Percentiles rank a stretch among this genome's conserved stretches.
Conservation (phyloP, 257 asterid species). For the Fraxinus pennsylvanica region DNA sequence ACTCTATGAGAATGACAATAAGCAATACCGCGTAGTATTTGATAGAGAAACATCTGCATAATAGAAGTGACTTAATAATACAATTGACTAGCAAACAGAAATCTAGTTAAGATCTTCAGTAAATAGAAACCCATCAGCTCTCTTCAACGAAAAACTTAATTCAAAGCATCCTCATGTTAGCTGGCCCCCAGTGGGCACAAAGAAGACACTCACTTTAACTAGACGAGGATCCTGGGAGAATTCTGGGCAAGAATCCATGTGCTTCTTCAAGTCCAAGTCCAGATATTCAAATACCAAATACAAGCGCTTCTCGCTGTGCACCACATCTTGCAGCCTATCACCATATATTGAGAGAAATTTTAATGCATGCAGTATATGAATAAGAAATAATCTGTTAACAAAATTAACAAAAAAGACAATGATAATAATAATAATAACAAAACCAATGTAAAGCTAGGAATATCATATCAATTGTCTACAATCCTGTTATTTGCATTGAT, state of each 20-base stretch:
- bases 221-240: slow-evolving; percentile 79
- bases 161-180: slow-evolving; percentile 5
- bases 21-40: slow-evolving; percentile 89
- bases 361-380: slow-evolving; percentile 8
- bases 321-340: slow-evolving; percentile 96
- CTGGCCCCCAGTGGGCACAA: slow-evolving; percentile 23
- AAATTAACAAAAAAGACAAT: neutral
- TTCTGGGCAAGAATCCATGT: slow-evolving; percentile 95
- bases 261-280: slow-evolving; percentile 97
- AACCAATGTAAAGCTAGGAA: neutral
- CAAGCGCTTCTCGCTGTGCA: slow-evolving; percentile 88
- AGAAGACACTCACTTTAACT: slow-evolving; percentile 65
- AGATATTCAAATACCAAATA: slow-evolving; percentile 94
- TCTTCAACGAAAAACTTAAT: slow-evolving; percentile 19
- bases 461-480: neutral
- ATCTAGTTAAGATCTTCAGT: slow-evolving; percentile 3
- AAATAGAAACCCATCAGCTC: slow-evolving; percentile 11
- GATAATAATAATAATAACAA: slow-evolving; percentile 2
- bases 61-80: slow-evolving; percentile 24
- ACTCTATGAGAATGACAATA: slow-evolving; percentile 96
- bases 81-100: slow-evolving; percentile 27
- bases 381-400: slow-evolving; percentile 11
- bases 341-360: slow-evolving; percentile 11
- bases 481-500: slow-evolving; percentile 5
- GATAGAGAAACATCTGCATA: slow-evolving; percentile 74